Conservation (phyloP, 352 stramenopile species). For the Phytophthora kernoviae region DNA sequence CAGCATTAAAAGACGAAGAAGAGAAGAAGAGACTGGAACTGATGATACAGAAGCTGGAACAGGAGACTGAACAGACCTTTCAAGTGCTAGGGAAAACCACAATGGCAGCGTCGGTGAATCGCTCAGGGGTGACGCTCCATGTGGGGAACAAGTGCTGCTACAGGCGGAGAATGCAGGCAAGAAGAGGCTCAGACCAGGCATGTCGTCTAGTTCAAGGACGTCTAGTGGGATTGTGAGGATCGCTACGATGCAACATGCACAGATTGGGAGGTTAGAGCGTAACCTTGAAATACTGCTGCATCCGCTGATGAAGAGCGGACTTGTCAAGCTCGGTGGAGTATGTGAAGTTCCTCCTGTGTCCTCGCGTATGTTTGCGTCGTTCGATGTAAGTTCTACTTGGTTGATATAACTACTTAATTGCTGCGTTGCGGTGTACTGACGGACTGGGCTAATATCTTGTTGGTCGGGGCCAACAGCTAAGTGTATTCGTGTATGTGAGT, state of each 20-base stretch:
- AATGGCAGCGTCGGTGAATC: constrained; percentile 56
- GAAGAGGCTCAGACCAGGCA: constrained; percentile 53
- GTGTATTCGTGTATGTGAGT: constrained; percentile 66
- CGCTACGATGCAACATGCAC: constrained; percentile 42
- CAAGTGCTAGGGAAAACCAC: constrained; percentile 49
- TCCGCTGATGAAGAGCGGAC: constrained; percentile 62
- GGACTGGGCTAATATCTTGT: constrained; percentile 3
- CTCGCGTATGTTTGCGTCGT: constrained; percentile 70
- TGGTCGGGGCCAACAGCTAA: constrained; percentile 31
- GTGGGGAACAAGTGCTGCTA: constrained; percentile 58
- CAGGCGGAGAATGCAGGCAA: constrained; percentile 75
- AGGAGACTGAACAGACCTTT: constrained; percentile 22
- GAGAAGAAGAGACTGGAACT: constrained; percentile 39
- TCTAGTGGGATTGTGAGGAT: constrained; percentile 63
- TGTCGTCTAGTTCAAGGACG: constrained; percentile 7
- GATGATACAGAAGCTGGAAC: constrained; percentile 28
- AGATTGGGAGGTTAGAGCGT: constrained; percentile 67
- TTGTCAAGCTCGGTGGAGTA: constrained; percentile 53
- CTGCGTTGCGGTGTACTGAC: background rate
- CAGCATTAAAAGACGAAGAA: constrained; percentile 13
- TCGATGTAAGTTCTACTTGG: constrained; percentile 36
- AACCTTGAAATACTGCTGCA: constrained; percentile 67
- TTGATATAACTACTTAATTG: background rate
- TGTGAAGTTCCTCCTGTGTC: constrained; percentile 52
- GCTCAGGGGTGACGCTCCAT: constrained; percentile 40